phyloP scores from a whole-genome alignment of 345 rosid species.

The Salix purpurea region DNA sequence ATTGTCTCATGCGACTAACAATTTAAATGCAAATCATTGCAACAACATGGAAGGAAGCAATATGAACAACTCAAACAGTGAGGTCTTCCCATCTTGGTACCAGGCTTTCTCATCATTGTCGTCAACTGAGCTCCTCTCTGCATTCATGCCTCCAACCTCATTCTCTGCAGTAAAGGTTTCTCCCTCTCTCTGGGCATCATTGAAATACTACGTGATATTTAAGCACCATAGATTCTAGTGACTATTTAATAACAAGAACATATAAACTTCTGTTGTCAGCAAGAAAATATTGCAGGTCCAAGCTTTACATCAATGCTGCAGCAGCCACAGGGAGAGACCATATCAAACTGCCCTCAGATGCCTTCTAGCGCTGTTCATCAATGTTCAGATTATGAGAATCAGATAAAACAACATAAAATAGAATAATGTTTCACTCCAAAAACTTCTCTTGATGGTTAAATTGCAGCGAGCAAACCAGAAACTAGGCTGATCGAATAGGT shows the following conservation, averaged over 20 bases:
- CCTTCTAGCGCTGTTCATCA: slow-evolving; percentile 16
- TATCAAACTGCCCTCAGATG: slow-evolving; percentile 22
- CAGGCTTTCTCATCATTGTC: slow-evolving; percentile 29
- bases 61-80: slow-evolving; percentile 14
- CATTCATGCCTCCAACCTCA: slow-evolving; percentile 35
- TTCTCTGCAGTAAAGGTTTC: slow-evolving; percentile 21
- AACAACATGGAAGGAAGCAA: slow-evolving; percentile 21
- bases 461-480: background rate
- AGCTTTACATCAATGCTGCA: slow-evolving; percentile 18
- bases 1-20: slow-evolving; percentile 34
- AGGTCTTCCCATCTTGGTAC: slow-evolving; percentile 27
- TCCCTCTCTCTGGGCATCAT: background rate
- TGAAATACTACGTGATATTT: background rate
- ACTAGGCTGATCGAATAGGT: background rate
- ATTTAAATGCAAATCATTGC: slow-evolving; percentile 14
- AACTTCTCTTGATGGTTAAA: background rate
- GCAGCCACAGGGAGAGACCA: slow-evolving; percentile 21
- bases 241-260: background rate
- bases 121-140: slow-evolving; percentile 32
- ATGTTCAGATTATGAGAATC: slow-evolving; percentile 19
- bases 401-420: background rate
- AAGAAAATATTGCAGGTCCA: slow-evolving; percentile 22
- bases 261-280: background rate
- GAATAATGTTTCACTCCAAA: background rate
- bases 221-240: background rate